A percentile compares a stretch with the other conserved stretches of the same genome.
Evolutionary conservation across 108 stramenopile genomes (phyloP).

Genomic region (Nitzschia palea): DNA sequence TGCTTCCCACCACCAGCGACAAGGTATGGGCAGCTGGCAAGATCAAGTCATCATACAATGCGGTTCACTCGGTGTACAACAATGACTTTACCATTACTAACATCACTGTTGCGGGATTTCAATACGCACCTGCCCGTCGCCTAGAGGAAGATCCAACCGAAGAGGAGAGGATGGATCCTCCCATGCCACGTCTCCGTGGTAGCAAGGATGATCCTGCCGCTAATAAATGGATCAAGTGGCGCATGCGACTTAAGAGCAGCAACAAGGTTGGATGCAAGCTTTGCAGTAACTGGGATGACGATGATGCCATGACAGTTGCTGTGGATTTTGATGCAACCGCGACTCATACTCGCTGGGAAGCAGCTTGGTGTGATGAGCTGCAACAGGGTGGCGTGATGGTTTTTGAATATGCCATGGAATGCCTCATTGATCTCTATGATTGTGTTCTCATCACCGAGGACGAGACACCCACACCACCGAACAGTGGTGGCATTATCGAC

Average conservation of each 20-base stretch:
- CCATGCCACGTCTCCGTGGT: neutral
- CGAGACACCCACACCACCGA: neutral
- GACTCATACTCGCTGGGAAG: constrained; percentile 1
- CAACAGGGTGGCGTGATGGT: neutral
- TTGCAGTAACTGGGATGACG: constrained; percentile 11
- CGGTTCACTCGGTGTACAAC: neutral
- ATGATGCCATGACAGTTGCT: neutral
- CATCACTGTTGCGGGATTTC: neutral
- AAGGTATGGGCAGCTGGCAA: neutral
- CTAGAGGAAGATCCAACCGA: neutral
- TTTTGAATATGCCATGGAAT: neutral
- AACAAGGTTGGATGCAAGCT: neutral
- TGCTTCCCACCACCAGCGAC: neutral
- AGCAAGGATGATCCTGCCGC: neutral
- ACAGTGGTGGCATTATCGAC: neutral
- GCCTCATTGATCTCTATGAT: constrained; percentile 1
- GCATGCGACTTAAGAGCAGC: neutral
- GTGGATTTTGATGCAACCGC: neutral
- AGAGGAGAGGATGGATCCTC: neutral
- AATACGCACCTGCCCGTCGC: neutral
- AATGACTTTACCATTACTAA: neutral
- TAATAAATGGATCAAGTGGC: neutral
- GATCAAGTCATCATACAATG: constrained; percentile 4
- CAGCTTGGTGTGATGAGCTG: constrained; percentile 15
- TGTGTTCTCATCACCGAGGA: neutral